A percentile compares a stretch with the other conserved stretches of the same genome.
phyloP scores from a whole-genome alignment of 768 basidiomycete species.

The Inosperma sp. region DNA sequence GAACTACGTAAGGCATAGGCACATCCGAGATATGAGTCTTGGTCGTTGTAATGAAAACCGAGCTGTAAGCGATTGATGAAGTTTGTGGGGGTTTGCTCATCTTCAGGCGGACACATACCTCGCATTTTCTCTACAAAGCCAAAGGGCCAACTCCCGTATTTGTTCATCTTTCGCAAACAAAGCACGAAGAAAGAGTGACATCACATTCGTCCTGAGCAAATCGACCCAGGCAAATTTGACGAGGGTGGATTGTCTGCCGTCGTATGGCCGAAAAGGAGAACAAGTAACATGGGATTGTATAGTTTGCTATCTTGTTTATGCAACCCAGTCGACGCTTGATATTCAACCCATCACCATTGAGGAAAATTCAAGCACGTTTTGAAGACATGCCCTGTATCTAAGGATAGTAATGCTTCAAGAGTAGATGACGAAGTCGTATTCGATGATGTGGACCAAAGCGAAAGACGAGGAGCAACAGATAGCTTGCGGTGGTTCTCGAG shows the following conservation, averaged over 20 bases:
- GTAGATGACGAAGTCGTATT: constrained; percentile 41
- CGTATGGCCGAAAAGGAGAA: constrained; percentile 61
- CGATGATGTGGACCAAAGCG: constrained; percentile 55
- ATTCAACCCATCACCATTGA: constrained; percentile 49
- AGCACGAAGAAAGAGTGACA: constrained; percentile 66
- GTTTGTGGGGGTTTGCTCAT: constrained; percentile 77
- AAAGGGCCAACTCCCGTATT: constrained; percentile 57
- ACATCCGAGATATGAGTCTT: constrained; percentile 72
- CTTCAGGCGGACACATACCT: constrained; percentile 43
- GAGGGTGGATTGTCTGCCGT: constrained; percentile 55
- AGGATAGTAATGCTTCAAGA: constrained; percentile 61
- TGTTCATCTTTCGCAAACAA: constrained; percentile 61
- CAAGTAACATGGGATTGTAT: constrained; percentile 80
- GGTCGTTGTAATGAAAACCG: constrained; percentile 90
- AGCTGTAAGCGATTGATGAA: constrained; percentile 81
- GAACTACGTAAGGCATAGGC: constrained; percentile 78
- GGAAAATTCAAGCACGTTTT: constrained; percentile 73
- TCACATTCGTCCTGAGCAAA: constrained; percentile 74
- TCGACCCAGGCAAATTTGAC: constrained; percentile 79
- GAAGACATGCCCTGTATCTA: constrained; percentile 67
- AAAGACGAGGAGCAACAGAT: constrained; percentile 60
- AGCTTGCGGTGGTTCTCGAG: constrained; percentile 64
- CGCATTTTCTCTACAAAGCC: constrained; percentile 55
- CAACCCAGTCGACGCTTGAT: constrained; percentile 26
- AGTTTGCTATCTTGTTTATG: constrained; percentile 36